Evolutionary conservation across 805 yeast genomes (phyloP), one percentile per base, ranked within the genome.

Genomic region (Phaffomyces opuntiae): DNA sequence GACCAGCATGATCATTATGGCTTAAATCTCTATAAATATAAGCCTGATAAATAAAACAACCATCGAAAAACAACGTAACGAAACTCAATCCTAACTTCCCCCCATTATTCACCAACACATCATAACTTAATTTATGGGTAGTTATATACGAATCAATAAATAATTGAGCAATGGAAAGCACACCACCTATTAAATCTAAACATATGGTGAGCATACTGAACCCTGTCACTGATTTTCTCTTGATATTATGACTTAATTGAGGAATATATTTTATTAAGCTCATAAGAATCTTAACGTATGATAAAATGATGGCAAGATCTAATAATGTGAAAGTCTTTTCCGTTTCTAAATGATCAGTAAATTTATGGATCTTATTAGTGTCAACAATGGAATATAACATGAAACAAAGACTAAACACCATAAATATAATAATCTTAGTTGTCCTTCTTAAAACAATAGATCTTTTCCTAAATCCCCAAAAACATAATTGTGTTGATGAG

Each of bases 211-310:
- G 75, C 50, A 91, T 76, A 46, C 96, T 83, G 55, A 93, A 81
- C 2, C 98, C 98, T 46, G 78, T 75, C 45, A 89, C 89, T 5
- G 96, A 84, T 56, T 81, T 79, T 52, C 96, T 77, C 40, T 69
- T 69, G 61, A 81, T 77, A 65, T 91, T 91, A 59, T 86, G 95
- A 47, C 76, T 67, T 44, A 91, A 84, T 64, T 91, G 99, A 0
- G 99, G 99, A 27, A 85, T 64, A 53, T 77, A 74, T 52, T 77
- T 77, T 39, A 74, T 62, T 39, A 75, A 55, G 31, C 80, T 74
- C 67, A 75, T 69, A 14, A 61, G 42, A 14, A 77, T 68, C 58
- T 77, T 77, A 46, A 74, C 58, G 49, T 68, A 69, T 1, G 74
- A 65, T 4, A 72, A 52, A 25, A 56, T 44, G 7, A 70, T 44